Base-by-base conservation (phyloP, 805 yeast genomes). In the Pichia sporocuriosa region DNA sequence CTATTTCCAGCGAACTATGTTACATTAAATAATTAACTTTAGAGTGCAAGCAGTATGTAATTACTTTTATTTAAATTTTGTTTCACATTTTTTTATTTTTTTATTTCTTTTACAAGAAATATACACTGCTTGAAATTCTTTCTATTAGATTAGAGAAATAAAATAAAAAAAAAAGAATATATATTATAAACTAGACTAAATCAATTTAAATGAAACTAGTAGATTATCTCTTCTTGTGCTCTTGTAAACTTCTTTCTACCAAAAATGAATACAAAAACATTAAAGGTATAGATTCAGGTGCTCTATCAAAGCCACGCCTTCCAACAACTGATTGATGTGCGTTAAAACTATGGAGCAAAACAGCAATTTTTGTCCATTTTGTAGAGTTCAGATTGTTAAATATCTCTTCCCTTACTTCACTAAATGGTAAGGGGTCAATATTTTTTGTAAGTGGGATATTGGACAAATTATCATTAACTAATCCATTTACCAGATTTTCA, bases 1-100 rank as follows among this genome's bases (percentile, higher is more conserved):
- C 69, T 90, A 42, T 89, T 90, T 79, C 98, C 98, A 40, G 79
- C 95, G 32, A 88, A 86, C 64, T 87, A 84, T 58, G 97, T 93
- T 37, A 59, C 59, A 35, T 41, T 59, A 30, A 35, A 12, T 44
- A 42, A 30, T 44, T 34, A 15, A 13, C 23, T 30, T 32, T 22
- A 12, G 9, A 26, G 10, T 24, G 29, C 13, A 35, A 27, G n/a
- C 20, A 28, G 6, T 21, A 19, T 31, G 27, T 22, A 35, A 13
- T 13, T 15, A 15, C 10, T 25, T 28, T 19, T 32, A 30, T 29
- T 13, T n/a, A 11, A 19, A 33, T 20, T 23, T 27, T 12, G 17
- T 34, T 11, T 37, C n/a, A n/a, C n/a, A n/a, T n/a, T n/a, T n/a
- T n/a, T n/a, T n/a, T n/a, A n/a, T n/a, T n/a, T n/a, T n/a, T n/a